Conservation (phyloP, 2,329 filamentous ascomycete species). For the Phialophora macrospora region DNA sequence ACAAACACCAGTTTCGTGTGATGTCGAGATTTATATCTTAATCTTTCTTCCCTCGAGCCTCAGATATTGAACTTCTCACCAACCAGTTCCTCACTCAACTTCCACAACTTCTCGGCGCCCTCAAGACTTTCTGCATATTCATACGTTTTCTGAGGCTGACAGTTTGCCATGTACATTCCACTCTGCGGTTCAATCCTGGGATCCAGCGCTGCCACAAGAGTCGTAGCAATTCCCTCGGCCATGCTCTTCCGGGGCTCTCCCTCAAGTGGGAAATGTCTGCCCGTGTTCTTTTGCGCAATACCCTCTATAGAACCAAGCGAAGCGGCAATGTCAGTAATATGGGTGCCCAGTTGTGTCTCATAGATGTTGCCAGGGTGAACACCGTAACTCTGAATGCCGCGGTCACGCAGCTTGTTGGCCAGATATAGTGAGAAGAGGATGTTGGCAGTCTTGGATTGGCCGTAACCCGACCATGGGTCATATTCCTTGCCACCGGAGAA, state of each 20-base stretch:
- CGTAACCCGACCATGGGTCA: conserved; percentile 50
- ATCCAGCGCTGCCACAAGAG: conserved; percentile 53
- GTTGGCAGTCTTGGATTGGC: conserved; percentile 56
- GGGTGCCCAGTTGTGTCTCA: conserved; percentile 18
- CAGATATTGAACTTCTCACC: conserved; percentile 41
- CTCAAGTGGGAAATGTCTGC: conserved; percentile 19
- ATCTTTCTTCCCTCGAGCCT: neutral
- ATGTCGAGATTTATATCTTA: neutral
- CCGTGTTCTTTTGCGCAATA: conserved; percentile 30
- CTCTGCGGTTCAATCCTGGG: conserved; percentile 44
- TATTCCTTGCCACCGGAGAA: conserved; percentile 41
- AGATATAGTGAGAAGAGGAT: conserved; percentile 49
- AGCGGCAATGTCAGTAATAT: conserved; percentile 17
- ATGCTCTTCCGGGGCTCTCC: conserved; percentile 43
- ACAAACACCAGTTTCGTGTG: neutral
- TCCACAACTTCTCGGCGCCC: conserved; percentile 43
- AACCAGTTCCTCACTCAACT: conserved; percentile 42
- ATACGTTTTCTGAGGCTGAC: conserved; percentile 41
- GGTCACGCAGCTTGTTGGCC: conserved; percentile 39
- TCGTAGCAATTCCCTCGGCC: conserved; percentile 52
- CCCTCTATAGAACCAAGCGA: conserved; percentile 21
- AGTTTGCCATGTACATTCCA: conserved; percentile 46
- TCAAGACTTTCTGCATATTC: conserved; percentile 41
- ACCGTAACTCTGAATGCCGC: conserved; percentile 48
- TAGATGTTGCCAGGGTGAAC: conserved; percentile 48